These are phyloP conservation scores for Dacryopinax spathularia DNA, from an alignment of 768 basidiomycete species.

Conservation along the genomic window DNA sequence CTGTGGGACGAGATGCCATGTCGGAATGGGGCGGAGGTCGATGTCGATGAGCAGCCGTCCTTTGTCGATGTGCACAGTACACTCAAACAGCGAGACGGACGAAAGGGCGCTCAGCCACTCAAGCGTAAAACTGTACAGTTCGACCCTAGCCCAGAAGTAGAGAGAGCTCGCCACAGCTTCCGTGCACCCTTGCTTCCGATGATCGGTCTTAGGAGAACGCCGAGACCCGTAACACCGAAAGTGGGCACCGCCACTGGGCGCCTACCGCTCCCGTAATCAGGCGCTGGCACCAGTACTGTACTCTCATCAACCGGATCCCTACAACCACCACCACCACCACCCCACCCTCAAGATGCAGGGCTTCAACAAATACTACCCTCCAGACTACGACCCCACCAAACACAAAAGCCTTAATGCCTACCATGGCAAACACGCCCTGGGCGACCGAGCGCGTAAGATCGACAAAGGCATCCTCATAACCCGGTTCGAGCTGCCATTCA, in stretches of 20 bases:
- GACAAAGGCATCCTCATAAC: constrained; percentile 93
- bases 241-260: neutral
- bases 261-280: no score
- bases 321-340: neutral
- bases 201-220: no score
- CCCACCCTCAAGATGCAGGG: constrained; percentile 29
- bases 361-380: constrained; percentile 70
- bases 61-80: neutral
- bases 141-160: neutral
- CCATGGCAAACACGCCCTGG: constrained; percentile 76
- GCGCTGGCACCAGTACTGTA: no score
- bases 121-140: constrained; percentile 6
- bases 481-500: constrained; percentile 91
- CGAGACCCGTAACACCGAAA: no score
- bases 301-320: no score
- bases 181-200: no score
- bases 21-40: constrained; percentile 8
- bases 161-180: neutral
- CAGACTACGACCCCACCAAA: constrained; percentile 56
- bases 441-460: constrained; percentile 84
- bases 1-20: constrained; percentile 91
- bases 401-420: constrained; percentile 60
- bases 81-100: neutral
- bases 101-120: constrained; percentile 2
- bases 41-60: neutral